Conservation (phyloP, 371 early-diverging fungal genomes). For the Apophysomyces ossiformis region DNA sequence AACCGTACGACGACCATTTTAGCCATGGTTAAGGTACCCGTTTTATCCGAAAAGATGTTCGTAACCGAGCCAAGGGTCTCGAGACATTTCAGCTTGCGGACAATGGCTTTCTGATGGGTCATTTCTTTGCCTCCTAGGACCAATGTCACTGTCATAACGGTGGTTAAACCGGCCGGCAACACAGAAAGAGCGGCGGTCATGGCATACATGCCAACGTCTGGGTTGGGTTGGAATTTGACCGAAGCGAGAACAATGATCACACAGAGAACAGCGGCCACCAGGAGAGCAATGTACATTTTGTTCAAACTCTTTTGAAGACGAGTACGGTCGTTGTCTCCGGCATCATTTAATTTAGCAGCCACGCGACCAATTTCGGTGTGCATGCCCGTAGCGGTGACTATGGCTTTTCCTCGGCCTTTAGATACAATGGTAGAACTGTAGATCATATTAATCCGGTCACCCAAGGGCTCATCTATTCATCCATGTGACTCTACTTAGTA, state of each 20-base stretch:
- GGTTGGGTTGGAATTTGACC: constrained; percentile 31
- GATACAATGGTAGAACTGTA: constrained; percentile 56
- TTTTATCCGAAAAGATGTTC: constrained; percentile 94
- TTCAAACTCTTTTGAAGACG: constrained; percentile 76
- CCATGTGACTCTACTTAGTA: background rate
- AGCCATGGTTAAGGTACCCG: constrained; percentile 49
- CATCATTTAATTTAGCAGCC: constrained; percentile 73
- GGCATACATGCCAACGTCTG: constrained; percentile 31
- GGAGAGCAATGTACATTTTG: constrained; percentile 70
- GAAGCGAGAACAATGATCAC: constrained; percentile 49
- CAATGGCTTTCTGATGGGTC: constrained; percentile 71
- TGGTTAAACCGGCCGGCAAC: constrained; percentile 96
- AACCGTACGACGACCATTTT: constrained; percentile 54
- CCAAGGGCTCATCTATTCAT: constrained; percentile 36
- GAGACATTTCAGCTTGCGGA: constrained; percentile 47
- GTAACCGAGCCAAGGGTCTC: constrained; percentile 91
- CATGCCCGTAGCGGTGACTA: constrained; percentile 82
- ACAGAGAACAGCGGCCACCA: constrained; percentile 44
- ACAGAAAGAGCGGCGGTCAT: constrained; percentile 83
- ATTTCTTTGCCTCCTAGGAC: constrained; percentile 87
- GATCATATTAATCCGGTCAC: constrained; percentile 68
- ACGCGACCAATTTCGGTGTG: constrained; percentile 89
- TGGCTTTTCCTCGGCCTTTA: constrained; percentile 52
- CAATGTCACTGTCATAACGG: constrained; percentile 89
- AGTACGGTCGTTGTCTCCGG: constrained; percentile 64